Evolutionary conservation across 2,329 filamentous ascomycete genomes (phyloP).

Genomic region (Alternaria arborescens): DNA sequence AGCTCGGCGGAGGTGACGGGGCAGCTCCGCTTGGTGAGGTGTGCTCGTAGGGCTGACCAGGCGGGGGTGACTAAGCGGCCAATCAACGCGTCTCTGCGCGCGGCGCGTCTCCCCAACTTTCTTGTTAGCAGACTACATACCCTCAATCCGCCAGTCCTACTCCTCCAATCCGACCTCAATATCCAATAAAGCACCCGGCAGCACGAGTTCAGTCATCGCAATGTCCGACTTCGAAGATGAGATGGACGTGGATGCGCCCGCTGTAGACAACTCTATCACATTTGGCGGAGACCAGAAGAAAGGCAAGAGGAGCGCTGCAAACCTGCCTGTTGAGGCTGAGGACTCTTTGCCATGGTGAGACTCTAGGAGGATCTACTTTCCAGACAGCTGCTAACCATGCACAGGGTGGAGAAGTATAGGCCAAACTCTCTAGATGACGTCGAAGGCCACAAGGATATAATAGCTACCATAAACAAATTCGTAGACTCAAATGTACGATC

Average conservation of each 20-base stretch:
- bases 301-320: constrained; percentile 90
- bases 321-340: constrained; percentile 91
- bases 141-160: not conserved
- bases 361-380: rapidly evolving
- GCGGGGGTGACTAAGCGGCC: constrained; percentile 42
- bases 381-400: constrained; percentile 6
- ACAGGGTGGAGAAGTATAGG: constrained; percentile 95
- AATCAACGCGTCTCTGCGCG: constrained; percentile 48
- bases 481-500: constrained; percentile 80
- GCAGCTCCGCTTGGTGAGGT: constrained; percentile 40
- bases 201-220: constrained; percentile 13
- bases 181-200: rapidly evolving
- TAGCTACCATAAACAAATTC: constrained; percentile 97
- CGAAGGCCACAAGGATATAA: constrained; percentile 95
- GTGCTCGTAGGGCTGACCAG: constrained; percentile 46
- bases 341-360: constrained; percentile 89
- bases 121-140: not conserved
- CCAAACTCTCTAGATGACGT: constrained; percentile 90
- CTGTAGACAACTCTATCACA: constrained; percentile 60
- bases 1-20: constrained; percentile 40
- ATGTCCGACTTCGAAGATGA: constrained; percentile 69
- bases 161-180: not conserved
- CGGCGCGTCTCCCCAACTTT: constrained; percentile 26
- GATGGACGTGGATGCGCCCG: constrained; percentile 72
- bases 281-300: constrained; percentile 84